Base-by-base conservation (phyloP, 257 asterid genomes). In the Solanum phureja region DNA sequence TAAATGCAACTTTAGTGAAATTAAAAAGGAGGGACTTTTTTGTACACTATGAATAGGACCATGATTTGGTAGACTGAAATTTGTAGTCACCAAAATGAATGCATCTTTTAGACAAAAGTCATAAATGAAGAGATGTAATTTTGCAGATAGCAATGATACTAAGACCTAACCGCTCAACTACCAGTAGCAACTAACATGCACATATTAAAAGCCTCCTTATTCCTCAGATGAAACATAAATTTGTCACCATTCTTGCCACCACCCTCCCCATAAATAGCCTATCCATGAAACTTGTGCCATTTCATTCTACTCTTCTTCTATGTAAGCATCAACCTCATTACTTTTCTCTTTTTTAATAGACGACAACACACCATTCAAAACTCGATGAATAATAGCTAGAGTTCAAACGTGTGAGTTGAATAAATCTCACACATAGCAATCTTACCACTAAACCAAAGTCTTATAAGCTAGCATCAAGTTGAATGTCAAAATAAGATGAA, bases 131-230 rank as follows among this genome's bases (percentile, higher is more conserved):
- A 49, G 68, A 19, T 52, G 21, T 44, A 49, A 16, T 52, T 58
- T 24, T 18, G 85, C 11, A 46, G 85, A 75, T 52, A 49, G 85
- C 42, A 74, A 42, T 56, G 46, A 9, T 42, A 73, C 29, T 1
- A 74, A 74, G 52, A 42, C 71, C 87, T 89, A 89, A 90, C 90
- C 86, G 86, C 93, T 87, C 93, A 91, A 91, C 94, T 62, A 89
- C 86, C 88, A 40, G 33, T 35, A 68, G 37, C 88, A 91, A 86
- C 89, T 74, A 91, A 90, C 90, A 71, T 90, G 92, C 88, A 68
- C 16, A 16, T 21, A 91, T 90, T 91, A 29, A 91, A 88, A 42
- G 90, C 90, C 86, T 40, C 27, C 75, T 58, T 46, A 89, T 89
- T 31, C 56, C 40, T n/a, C 16, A 75, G 27, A 18, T n/a, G 46